Evolutionary conservation across 73 alveolate species (phyloP).

Genomic region (Stentor coeruleus): DNA sequence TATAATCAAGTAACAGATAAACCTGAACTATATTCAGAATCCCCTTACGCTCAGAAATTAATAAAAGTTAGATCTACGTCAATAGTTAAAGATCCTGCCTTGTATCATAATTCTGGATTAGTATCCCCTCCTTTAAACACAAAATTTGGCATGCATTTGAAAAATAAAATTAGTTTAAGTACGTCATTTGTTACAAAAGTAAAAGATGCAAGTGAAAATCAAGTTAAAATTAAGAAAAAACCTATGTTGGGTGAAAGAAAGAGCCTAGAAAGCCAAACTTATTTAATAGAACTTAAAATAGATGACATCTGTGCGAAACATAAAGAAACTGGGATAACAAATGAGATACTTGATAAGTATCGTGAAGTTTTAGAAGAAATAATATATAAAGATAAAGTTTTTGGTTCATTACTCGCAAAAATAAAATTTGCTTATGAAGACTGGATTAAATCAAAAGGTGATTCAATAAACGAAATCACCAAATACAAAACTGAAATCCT

Average conservation of each 20-base stretch:
- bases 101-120: background rate
- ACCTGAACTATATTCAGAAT: background rate
- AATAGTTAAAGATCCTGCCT: background rate
- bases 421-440: conserved; percentile 13
- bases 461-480: background rate
- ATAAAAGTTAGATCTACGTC: background rate
- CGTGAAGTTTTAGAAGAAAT: background rate
- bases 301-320: background rate
- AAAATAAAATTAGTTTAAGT: background rate
- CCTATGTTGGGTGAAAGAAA: background rate
- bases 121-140: background rate
- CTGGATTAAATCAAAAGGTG: background rate
- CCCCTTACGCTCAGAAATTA: background rate
- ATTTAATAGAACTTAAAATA: background rate
- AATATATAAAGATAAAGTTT: background rate
- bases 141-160: background rate
- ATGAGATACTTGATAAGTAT: background rate
- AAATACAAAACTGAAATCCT: background rate
- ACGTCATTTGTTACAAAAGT: background rate
- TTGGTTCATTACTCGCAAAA: background rate
- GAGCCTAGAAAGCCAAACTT: background rate
- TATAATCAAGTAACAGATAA: background rate
- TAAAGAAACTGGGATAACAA: background rate
- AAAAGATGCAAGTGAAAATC: background rate
- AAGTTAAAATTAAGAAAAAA: background rate